phyloP scores from a whole-genome alignment of 768 basidiomycete species.

The Kwoniella europaea region DNA sequence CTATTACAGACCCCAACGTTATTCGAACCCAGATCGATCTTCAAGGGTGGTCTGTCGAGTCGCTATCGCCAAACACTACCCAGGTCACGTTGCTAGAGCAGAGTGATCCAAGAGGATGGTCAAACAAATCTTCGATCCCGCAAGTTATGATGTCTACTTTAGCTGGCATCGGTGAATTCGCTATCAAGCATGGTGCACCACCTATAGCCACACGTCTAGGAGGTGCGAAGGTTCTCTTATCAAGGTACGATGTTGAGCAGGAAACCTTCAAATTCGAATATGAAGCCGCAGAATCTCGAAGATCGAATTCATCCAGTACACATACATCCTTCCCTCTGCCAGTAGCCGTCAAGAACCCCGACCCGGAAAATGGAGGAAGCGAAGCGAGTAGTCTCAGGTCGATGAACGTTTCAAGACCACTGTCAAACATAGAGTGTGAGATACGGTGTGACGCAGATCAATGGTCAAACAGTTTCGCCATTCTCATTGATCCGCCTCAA shows the following conservation, averaged over 20 bases:
- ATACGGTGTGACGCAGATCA: slow-evolving; percentile 89
- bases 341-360: slow-evolving; percentile 40
- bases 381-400: slow-evolving; percentile 37
- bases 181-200: slow-evolving; percentile 93
- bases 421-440: slow-evolving; percentile 77
- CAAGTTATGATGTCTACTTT: slow-evolving; percentile 88
- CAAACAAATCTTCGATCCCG: slow-evolving; percentile 90
- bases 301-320: slow-evolving; percentile 52
- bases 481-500: slow-evolving; percentile 88
- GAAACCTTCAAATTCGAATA: slow-evolving; percentile 82
- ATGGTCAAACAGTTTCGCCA: slow-evolving; percentile 64
- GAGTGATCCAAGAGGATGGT: slow-evolving; percentile 96
- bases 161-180: slow-evolving; percentile 91
- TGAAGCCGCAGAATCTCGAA: slow-evolving; percentile 60
- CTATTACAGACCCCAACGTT: slow-evolving; percentile 72
- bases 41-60: slow-evolving; percentile 98
- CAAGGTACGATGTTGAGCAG: slow-evolving; percentile 87
- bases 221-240: slow-evolving; percentile 70
- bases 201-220: slow-evolving; percentile 86
- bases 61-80: slow-evolving; percentile 91
- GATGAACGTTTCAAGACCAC: slow-evolving; percentile 40
- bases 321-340: slow-evolving; percentile 50
- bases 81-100: slow-evolving; percentile 92
- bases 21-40: slow-evolving; percentile 96
- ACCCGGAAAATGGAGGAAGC: slow-evolving; percentile 63